Evolutionary conservation across 805 yeast species (phyloP), one percentile per base, ranked within the genome.

Genomic region (Candida schatavii): DNA sequence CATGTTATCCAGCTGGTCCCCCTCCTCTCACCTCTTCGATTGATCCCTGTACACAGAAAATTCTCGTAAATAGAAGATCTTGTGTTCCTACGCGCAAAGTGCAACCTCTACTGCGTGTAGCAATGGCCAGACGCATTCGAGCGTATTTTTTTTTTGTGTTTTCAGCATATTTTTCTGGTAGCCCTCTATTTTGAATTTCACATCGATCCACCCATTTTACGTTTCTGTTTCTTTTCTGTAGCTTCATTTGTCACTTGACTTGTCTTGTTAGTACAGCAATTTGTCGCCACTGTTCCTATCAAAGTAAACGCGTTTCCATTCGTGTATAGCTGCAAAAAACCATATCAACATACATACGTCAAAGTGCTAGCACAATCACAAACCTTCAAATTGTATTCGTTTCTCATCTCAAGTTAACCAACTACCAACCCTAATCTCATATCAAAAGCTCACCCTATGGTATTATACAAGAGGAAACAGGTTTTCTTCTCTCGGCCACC

Each of bases 381-480:
- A 25, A 9, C 13, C 13, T 25, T 13, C 9, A 25, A 10, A 25
- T 13, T 25, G 28, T 25, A 10, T 25, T 25, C 13, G 28, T 25
- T 25, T 25, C 28, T 13, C 28, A 10, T 25, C 13, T 25, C n/a
- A n/a, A n/a, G n/a, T n/a, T n/a, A n/a, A n/a, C n/a, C n/a, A n/a
- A n/a, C n/a, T n/a, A n/a, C n/a, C n/a, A n/a, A n/a, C n/a, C n/a
- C n/a, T n/a, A n/a, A n/a, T n/a, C n/a, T n/a, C n/a, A 23, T 11
- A 17, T 15, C 19, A 31, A 31, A 31, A n/a, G n/a, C n/a, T n/a
- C n/a, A n/a, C n/a, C n/a, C n/a, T n/a, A 70, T 84, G 95, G 95
- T 86, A 34, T 66, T 83, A 26, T 85, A 81, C 65, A 85, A 85
- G 56, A 70, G 91, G 46, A 85, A 85, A 57, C 82, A 82, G 27